Evolutionary conservation across 1,284 basidiomycete species (phyloP), one percentile per base, ranked within the genome.

Genomic region (Pseudozyma hubeiensis): DNA sequence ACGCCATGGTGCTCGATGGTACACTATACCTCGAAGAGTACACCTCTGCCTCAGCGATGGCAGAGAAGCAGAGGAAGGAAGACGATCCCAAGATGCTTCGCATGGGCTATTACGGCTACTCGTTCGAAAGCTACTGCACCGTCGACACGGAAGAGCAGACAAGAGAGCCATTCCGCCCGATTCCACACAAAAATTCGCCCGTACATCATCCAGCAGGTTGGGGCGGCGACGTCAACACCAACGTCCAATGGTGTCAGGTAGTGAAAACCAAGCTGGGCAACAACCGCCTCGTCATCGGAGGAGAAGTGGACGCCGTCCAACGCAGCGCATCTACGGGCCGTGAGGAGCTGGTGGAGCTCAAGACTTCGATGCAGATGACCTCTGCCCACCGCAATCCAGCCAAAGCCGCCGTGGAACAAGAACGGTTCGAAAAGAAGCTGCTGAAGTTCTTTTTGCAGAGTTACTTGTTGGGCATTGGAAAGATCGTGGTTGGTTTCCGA

Each of bases 201-300:
- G 3, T 40, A 4, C 41, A 45, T 1, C 14, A 62, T 33, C 71
- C 75, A 0, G 51, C 50, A 7, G 78, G 79, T 0, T 95, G 93
- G 93, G 89, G 91, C 54, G 92, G 92, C 0, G 90, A 92, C 68
- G 93, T 97, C 9, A 90, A 98, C 82, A 97, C 93, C 5, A 97
- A 97, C 80, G 90, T 93, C 0, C 95, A 97, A 83, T 98, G 94
- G 94, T 97, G 95, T 82, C 91, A 90, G 69, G 90, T 99, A 30
- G 92, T 96, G 47, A 92, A 93, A 82, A 94, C 93, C 3, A 93
- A 93, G 64, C 88, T 97, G 5, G 93, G 91, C 0, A 87, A 90
- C 53, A 89, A 88, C 39, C 88, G 93, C n/a, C 86, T 97, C 49
- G 87, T 96, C 55, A 89, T 97, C 35, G 95, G 94, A 0, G 96